Conservation (phyloP, 2,329 filamentous ascomycete species). For the Beauveria sp. region DNA sequence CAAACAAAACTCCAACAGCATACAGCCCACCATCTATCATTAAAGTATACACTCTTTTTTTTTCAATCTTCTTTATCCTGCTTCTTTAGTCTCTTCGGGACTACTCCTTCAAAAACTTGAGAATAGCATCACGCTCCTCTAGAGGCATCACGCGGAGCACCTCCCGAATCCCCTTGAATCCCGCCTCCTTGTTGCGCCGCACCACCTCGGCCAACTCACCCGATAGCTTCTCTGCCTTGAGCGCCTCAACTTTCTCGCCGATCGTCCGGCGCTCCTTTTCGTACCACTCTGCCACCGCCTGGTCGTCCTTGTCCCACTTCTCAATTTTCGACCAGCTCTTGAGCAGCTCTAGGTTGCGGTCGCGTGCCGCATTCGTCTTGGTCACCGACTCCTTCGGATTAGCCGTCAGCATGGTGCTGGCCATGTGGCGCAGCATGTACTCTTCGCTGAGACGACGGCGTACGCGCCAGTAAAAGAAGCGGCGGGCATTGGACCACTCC, state of each 20-base stretch:
- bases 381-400: constrained; percentile 25
- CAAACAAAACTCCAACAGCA: background rate
- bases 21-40: constrained; percentile 3
- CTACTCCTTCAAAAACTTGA: constrained; percentile 49
- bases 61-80: background rate
- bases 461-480: constrained; percentile 99
- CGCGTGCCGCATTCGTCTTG: constrained; percentile 47
- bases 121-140: constrained; percentile 76
- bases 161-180: constrained; percentile 79
- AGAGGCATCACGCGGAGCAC: constrained; percentile 81
- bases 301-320: constrained; percentile 72
- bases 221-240: constrained; percentile 65
- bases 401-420: constrained; percentile 29
- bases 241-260: constrained; percentile 71
- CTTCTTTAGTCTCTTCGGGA: background rate
- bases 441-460: constrained; percentile 96
- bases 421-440: constrained; percentile 89
- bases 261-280: constrained; percentile 86
- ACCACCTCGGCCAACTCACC: constrained; percentile 39
- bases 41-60: background rate
- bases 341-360: constrained; percentile 64
- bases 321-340: constrained; percentile 75
- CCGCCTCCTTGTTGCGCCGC: constrained; percentile 50
- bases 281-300: constrained; percentile 86
- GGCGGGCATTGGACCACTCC: constrained; percentile 79